Evolutionary conservation across 2,329 filamentous ascomycete genomes (phyloP).

Genomic region (Colletotrichum filicis): DNA sequence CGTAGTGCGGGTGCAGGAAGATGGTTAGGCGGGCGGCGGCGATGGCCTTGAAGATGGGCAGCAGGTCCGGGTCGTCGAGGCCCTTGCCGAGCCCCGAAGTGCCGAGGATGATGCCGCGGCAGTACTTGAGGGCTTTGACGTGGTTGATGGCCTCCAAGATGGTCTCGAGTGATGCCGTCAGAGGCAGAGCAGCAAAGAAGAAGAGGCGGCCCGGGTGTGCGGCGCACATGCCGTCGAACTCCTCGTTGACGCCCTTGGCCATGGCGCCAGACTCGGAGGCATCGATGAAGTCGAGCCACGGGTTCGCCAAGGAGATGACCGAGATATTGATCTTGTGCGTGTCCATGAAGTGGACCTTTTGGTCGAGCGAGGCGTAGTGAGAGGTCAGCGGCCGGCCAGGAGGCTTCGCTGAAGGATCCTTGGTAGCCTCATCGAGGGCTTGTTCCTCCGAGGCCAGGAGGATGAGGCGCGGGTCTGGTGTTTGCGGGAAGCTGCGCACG

Average conservation of each 20-base stretch:
- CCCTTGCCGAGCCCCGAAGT: conserved; percentile 84
- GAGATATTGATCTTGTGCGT: conserved; percentile 83
- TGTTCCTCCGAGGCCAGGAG: conserved; percentile 66
- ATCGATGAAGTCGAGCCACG: conserved; percentile 89
- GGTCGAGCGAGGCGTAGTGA: conserved; percentile 82
- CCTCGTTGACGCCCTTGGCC: conserved; percentile 78
- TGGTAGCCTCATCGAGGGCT: conserved; percentile 59
- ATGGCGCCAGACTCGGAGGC: conserved; percentile 69
- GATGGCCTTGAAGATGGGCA: conserved; percentile 78
- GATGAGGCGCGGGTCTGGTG: conserved; percentile 71
- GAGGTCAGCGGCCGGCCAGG: conserved; percentile 85
- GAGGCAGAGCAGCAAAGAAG: conserved; percentile 84
- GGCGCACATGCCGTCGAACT: conserved; percentile 79
- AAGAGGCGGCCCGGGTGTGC: conserved; percentile 75
- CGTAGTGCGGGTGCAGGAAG: conserved; percentile 94
- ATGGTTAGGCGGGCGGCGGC: conserved; percentile 73
- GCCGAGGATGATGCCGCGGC: conserved; percentile 88
- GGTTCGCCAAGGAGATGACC: conserved; percentile 90
- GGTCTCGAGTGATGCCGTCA: conserved; percentile 72
- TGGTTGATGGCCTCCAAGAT: conserved; percentile 75
- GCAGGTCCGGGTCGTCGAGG: conserved; percentile 79
- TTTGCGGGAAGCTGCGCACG: conserved; percentile 71
- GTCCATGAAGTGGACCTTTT: conserved; percentile 91
- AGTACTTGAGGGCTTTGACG: conserved; percentile 70
- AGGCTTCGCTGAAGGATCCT: conserved; percentile 65